A percentile compares a stretch with the other conserved stretches of the same genome.
These are phyloP conservation scores for Eleusine indica DNA, from an alignment of 176 grass and related monocot species.

Conservation along the genomic window DNA sequence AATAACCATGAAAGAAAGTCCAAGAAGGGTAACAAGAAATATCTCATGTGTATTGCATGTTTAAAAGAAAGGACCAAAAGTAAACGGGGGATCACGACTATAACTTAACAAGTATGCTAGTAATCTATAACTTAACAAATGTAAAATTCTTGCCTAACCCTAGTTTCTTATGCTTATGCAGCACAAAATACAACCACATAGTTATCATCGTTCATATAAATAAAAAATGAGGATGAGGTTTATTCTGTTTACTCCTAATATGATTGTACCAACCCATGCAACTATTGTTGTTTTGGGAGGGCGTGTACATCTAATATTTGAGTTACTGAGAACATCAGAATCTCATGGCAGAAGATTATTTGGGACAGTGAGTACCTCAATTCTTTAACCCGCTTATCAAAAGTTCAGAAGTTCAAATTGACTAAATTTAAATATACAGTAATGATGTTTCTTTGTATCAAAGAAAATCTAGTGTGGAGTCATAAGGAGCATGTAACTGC, in stretches of 20 bases:
- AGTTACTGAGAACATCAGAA: background rate
- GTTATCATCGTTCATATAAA: background rate
- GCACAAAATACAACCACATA: background rate
- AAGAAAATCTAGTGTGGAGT: background rate
- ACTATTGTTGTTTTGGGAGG: background rate
- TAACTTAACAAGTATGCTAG: background rate
- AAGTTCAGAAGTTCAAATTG: background rate
- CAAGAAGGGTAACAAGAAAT: constrained; percentile 6
- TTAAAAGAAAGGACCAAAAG: background rate
- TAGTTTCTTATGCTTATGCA: background rate
- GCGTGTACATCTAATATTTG: constrained; percentile 6
- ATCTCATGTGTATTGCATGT: constrained; percentile 16
- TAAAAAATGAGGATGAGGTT: background rate
- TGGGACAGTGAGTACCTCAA: background rate
- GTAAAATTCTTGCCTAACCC: background rate
- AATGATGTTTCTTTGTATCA: background rate
- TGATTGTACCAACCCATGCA: background rate
- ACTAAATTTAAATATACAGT: background rate
- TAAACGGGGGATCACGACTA: constrained; percentile 19
- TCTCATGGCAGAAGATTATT: constrained; percentile 10
- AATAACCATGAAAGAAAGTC: background rate
- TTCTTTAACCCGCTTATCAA: no score
- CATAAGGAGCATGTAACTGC: background rate
- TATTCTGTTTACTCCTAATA: background rate
- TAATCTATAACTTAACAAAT: background rate